Base-by-base conservation (phyloP, 164 flowering plant genomes). In the Dillenia turbinata region DNA sequence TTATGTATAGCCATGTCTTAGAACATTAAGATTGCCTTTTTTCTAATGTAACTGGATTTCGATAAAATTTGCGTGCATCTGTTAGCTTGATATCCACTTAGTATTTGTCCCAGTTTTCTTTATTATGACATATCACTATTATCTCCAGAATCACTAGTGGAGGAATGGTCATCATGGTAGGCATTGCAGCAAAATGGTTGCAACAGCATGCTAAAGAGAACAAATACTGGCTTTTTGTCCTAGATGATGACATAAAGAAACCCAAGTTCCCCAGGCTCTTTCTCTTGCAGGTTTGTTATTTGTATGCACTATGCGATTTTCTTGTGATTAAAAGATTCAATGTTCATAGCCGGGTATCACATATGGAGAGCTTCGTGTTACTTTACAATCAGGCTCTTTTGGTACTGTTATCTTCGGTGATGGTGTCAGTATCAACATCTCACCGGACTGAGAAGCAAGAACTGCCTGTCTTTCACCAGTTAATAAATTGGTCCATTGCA, bases 391-490 rank as follows among this genome's bases (percentile, higher is more conserved):
- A 93, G 98, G 81, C 59, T 62, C 68, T 93, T 59, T 69, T 90
- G 79, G 89, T 93, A 61, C 88, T 77, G 43, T 69, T 88, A 10
- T 83, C 98, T 57, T 84, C 94, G 33, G 67, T 75, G 50, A 90
- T 93, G 98, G 98, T 90, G 67, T 68, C 68, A 48, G 49, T 93
- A 59, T 79, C 96, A 52, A 90, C 97, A 57, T 78, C 87, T 64
- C 98, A 83, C 68, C 76, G 98, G 77, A 83, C 93, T 14, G 71
- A 85, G 69, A 87, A 90, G 65, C 93, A 83, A 67, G 94, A 93
- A 80, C 75, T 93, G 60, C 92, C 73, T 65, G 67, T 63, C 13
- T 15, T 76, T 7, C 97, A 93, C 81, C 98, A 93, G 76, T 53
- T 88, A 57, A 73, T 85, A 61, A 93, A 85, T 71, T 93, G 98